phyloP scores from a whole-genome alignment of 2,329 filamentous ascomycete genomes.

The Fusarium camptoceras region DNA sequence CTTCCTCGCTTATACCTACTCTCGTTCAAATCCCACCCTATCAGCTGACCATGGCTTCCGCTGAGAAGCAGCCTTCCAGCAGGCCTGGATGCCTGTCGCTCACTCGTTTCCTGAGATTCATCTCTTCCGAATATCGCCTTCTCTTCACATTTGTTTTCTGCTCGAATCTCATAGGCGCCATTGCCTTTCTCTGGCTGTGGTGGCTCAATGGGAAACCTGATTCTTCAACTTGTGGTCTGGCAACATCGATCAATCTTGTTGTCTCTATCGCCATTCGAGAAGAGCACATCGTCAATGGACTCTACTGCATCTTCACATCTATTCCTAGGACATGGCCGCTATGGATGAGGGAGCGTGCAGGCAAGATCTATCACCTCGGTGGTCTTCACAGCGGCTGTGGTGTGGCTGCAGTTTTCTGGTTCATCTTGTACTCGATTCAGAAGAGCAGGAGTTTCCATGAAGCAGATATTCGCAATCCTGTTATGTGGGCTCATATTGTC shows the following conservation, averaged over 20 bases:
- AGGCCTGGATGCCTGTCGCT: conserved; percentile 25
- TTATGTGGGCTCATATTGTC: conserved; percentile 18
- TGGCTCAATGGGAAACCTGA: conserved; percentile 47
- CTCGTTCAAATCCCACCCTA: conserved; percentile 13
- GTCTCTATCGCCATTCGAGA: conserved; percentile 60
- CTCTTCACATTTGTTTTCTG: conserved; percentile 63
- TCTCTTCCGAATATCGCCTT: conserved; percentile 56
- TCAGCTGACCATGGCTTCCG: conserved; percentile 2
- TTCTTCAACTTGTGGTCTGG: conserved; percentile 51
- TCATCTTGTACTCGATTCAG: conserved; percentile 35
- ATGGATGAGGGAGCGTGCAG: conserved; percentile 54
- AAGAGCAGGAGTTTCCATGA: conserved; percentile 18
- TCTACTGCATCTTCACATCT: conserved; percentile 55
- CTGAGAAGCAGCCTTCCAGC: conserved; percentile 3
- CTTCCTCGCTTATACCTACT: not conserved
- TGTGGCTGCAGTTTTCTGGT: conserved; percentile 34
- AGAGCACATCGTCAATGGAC: conserved; percentile 60
- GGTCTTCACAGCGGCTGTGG: conserved; percentile 46
- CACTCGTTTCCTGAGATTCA: conserved; percentile 37
- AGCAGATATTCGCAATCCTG: not conserved
- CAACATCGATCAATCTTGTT: conserved; percentile 57
- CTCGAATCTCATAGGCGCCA: conserved; percentile 52
- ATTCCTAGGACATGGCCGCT: conserved; percentile 56
- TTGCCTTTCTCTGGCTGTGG: conserved; percentile 31
- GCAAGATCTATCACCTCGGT: conserved; percentile 60